These are phyloP conservation scores for Ambrosiella cleistominuta DNA, from an alignment of 2,329 filamentous ascomycete species.

Conservation along the genomic window DNA sequence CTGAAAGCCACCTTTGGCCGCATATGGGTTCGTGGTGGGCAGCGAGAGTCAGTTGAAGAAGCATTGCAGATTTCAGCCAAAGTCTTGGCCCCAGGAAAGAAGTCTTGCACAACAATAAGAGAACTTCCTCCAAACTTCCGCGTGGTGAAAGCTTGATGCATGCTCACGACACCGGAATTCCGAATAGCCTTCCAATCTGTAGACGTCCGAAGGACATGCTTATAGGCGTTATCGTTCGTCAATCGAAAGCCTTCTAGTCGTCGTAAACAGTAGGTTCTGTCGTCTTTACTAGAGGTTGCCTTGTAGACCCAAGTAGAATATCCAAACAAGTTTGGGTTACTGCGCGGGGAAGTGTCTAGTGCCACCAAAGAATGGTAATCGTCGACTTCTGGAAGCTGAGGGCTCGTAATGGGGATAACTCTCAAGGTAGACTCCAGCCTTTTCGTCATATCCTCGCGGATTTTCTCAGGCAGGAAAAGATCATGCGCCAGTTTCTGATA, in stretches of 20 bases:
- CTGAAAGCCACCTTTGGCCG: constrained; percentile 33
- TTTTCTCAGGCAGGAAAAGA: constrained; percentile 74
- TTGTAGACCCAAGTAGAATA: constrained; percentile 94
- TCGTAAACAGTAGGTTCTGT: constrained; percentile 71
- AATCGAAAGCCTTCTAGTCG: constrained; percentile 51
- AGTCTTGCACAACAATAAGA: constrained; percentile 83
- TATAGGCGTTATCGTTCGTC: constrained; percentile 63
- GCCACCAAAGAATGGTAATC: constrained; percentile 87
- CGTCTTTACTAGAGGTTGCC: constrained; percentile 74
- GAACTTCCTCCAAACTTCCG: constrained; percentile 81
- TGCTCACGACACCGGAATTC: constrained; percentile 65
- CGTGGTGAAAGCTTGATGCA: constrained; percentile 87
- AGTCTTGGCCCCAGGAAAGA: constrained; percentile 79
- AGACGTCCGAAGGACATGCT: constrained; percentile 69
- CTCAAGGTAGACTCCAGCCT: constrained; percentile 75
- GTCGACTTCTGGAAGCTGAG: constrained; percentile 62
- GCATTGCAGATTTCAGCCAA: constrained; percentile 65
- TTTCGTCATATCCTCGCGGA: constrained; percentile 76
- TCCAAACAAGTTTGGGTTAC: constrained; percentile 59
- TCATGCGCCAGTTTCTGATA: constrained; percentile 82
- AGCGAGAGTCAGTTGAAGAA: constrained; percentile 9
- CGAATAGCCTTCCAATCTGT: constrained; percentile 78
- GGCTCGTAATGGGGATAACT: constrained; percentile 52
- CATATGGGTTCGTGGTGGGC: constrained; percentile 14
- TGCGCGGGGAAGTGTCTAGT: constrained; percentile 64